Conservation (phyloP, 2,329 filamentous ascomycete genomes). For the Leptographium wingfieldii region DNA sequence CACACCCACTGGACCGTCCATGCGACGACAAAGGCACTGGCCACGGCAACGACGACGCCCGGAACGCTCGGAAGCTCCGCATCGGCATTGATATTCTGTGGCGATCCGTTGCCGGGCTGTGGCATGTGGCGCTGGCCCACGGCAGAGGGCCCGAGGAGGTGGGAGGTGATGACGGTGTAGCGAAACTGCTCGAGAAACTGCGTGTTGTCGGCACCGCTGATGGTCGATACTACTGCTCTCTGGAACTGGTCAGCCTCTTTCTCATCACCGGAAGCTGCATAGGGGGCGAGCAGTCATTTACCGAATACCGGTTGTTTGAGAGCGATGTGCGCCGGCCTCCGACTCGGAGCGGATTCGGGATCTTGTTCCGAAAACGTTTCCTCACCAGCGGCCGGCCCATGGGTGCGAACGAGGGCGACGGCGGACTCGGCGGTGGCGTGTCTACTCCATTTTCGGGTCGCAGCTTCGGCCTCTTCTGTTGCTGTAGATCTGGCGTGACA, state of each 20-base stretch:
- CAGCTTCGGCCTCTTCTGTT: background rate
- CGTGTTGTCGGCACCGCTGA: constrained; percentile 67
- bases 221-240: constrained; percentile 57
- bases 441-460: constrained; percentile 17
- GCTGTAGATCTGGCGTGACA: constrained; percentile 7
- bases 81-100: constrained; percentile 1
- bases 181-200: constrained; percentile 87
- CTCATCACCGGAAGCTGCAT: background rate
- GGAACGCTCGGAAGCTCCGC: constrained; percentile 23
- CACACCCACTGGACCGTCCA: constrained; percentile 62
- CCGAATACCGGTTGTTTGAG: constrained; percentile 37
- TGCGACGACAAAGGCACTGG: constrained; percentile 54
- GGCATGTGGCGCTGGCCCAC: constrained; percentile 23
- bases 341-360: constrained; percentile 30
- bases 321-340: constrained; percentile 27
- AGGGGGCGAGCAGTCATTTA: constrained; percentile 20
- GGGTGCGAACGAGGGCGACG: constrained; percentile 42
- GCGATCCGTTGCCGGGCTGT: background rate
- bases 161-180: constrained; percentile 85
- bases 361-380: constrained; percentile 38
- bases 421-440: constrained; percentile 29
- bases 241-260: constrained; percentile 19
- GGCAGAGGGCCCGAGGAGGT: constrained; percentile 61
- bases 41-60: constrained; percentile 40
- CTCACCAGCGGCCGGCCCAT: constrained; percentile 41